Evolutionary conservation across 192 early-diverging fungal genomes (phyloP).

Genomic region (Coemansia sp.): DNA sequence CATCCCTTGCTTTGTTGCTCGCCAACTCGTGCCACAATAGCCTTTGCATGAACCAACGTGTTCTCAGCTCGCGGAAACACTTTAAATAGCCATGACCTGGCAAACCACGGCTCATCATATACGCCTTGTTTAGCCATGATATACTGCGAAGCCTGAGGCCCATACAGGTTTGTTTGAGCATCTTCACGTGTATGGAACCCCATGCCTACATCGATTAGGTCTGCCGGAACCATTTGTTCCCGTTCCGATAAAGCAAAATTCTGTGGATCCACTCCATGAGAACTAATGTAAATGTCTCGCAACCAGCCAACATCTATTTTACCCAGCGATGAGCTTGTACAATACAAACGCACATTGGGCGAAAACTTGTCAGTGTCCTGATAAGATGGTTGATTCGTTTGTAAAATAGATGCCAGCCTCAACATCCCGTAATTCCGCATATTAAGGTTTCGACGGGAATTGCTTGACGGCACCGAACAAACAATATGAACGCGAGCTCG

Average conservation of each 20-base stretch:
- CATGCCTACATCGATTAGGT: slow-evolving; percentile 25
- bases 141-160: neutral
- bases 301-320: slow-evolving; percentile 23
- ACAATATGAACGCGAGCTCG: slow-evolving; percentile 15
- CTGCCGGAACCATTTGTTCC: slow-evolving; percentile 7
- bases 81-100: neutral
- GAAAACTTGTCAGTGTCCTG: neutral
- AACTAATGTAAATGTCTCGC: slow-evolving; percentile 33
- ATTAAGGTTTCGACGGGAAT: slow-evolving; percentile 1
- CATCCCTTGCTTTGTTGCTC: slow-evolving; percentile 17
- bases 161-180: slow-evolving; percentile 7
- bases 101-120: slow-evolving; percentile 13
- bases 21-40: slow-evolving; percentile 19
- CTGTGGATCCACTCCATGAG: slow-evolving; percentile 11
- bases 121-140: slow-evolving; percentile 5
- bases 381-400: too few relatives aligned
- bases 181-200: slow-evolving; percentile 33
- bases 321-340: slow-evolving; percentile 29
- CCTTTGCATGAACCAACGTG: slow-evolving; percentile 37
- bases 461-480: slow-evolving; percentile 26
- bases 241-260: neutral
- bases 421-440: slow-evolving; percentile 28
- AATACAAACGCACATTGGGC: slow-evolving; percentile 21
- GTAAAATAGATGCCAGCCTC: slow-evolving; percentile 10
- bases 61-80: slow-evolving; percentile 2